Conservation (phyloP, 257 asterid species). For the Prunella vulgaris region DNA sequence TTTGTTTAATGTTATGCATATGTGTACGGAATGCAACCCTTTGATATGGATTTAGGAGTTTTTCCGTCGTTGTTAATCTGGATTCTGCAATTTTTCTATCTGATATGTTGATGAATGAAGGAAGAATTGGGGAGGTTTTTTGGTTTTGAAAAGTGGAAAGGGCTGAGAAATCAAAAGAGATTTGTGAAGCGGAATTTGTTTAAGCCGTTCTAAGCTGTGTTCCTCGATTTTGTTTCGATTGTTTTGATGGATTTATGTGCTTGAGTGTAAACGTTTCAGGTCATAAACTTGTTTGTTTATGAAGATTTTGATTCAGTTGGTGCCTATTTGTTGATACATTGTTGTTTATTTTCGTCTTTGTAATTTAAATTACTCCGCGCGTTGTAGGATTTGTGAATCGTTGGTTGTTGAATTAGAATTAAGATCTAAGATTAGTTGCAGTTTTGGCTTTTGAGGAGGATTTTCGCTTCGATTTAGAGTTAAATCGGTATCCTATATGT, state of each 20-base stretch:
- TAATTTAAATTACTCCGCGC: not conserved
- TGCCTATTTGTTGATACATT: not conserved
- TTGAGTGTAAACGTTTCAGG: not conserved
- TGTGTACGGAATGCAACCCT: too few relatives aligned
- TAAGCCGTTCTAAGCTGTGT: not conserved
- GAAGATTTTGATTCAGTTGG: not conserved
- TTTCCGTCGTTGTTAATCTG: not conserved
- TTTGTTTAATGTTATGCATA: not conserved
- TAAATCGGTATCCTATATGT: not conserved
- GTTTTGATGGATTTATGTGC: not conserved
- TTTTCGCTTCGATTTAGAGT: not conserved
- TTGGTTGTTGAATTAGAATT: not conserved
- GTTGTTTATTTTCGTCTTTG: not conserved
- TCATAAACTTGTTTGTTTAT: not conserved
- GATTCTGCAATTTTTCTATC: not conserved
- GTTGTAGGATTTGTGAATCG: not conserved
- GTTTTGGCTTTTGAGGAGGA: not conserved
- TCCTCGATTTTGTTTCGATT: not conserved
- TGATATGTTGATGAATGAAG: too few relatives aligned
- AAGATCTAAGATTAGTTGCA: not conserved
- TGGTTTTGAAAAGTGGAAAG: not conserved
- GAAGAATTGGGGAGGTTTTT: not conserved
- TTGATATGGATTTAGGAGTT: not conserved
- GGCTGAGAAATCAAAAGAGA: not conserved
- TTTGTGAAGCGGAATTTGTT: too few relatives aligned